These are phyloP conservation scores for Aspergillus conjunctus DNA, from an alignment of 495 filamentous ascomycete genomes.

Conservation along the genomic window DNA sequence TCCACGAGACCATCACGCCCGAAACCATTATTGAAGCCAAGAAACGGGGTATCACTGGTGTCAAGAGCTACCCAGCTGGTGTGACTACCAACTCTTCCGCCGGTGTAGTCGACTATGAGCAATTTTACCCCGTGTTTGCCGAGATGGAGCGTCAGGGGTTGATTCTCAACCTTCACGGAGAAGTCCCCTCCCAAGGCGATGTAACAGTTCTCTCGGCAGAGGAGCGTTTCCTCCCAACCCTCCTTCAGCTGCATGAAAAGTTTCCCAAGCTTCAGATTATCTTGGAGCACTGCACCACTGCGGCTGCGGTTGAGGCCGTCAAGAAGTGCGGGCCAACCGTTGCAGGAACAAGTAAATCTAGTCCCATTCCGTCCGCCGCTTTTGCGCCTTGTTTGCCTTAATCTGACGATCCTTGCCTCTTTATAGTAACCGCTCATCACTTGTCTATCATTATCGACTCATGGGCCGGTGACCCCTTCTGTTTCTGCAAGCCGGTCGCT, in stretches of 20 bases:
- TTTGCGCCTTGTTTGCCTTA: background rate
- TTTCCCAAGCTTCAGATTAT: slow-evolving; percentile 86
- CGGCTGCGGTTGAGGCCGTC: slow-evolving; percentile 78
- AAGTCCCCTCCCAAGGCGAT: slow-evolving; percentile 51
- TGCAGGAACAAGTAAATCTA: slow-evolving; percentile 28
- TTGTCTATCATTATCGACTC: slow-evolving; percentile 77
- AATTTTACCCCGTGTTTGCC: slow-evolving; percentile 75
- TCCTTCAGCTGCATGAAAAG: slow-evolving; percentile 65
- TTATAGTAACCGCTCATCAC: slow-evolving; percentile 72
- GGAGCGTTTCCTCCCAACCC: slow-evolving; percentile 74
- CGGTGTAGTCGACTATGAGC: slow-evolving; percentile 73
- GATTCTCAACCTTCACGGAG: slow-evolving; percentile 66
- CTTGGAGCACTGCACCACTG: slow-evolving; percentile 77
- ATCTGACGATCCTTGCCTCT: slow-evolving; percentile 4
- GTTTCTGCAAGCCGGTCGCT: slow-evolving; percentile 86
- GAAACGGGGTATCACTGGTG: slow-evolving; percentile 48
- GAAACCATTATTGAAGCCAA: slow-evolving; percentile 75
- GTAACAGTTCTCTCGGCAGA: slow-evolving; percentile 80
- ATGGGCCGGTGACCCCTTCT: slow-evolving; percentile 73
- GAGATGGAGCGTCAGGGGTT: slow-evolving; percentile 72
- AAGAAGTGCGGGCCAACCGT: slow-evolving; percentile 74
- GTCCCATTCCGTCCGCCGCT: background rate
- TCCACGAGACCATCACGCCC: slow-evolving; percentile 75
- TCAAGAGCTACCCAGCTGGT: slow-evolving; percentile 66
- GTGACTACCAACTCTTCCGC: slow-evolving; percentile 81